Conservation (phyloP, 164 flowering plant genomes). For the Saururus chinensis region DNA sequence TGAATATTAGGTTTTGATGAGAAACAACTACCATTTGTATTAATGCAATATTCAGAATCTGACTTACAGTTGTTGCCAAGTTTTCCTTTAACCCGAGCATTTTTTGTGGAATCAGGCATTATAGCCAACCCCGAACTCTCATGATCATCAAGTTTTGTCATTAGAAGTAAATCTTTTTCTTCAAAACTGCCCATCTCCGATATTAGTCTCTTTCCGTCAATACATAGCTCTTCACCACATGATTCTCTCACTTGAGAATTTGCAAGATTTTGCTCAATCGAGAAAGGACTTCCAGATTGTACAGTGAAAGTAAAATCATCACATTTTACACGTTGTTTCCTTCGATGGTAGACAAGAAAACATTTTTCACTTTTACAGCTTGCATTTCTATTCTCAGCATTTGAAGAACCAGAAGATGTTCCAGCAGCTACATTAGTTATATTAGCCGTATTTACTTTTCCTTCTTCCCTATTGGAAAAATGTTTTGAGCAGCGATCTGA, state of each 20-base stretch:
- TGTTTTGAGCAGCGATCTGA: constrained; percentile 18
- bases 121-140: constrained; percentile 4
- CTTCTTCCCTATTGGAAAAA: constrained; percentile 9
- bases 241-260: constrained; percentile 11
- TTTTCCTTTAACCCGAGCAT: constrained; percentile 15
- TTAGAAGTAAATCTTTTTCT: constrained; percentile 7
- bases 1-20: constrained; percentile 57
- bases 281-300: constrained; percentile 25
- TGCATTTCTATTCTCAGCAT: constrained; percentile 22
- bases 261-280: constrained; percentile 8
- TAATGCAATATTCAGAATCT: constrained; percentile 15
- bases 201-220: neutral
- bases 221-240: constrained; percentile 7
- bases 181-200: neutral
- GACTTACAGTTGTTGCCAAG: constrained; percentile 13
- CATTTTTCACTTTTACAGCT: constrained; percentile 18
- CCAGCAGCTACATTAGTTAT: constrained; percentile 10
- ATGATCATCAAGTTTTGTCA: neutral
- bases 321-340: constrained; percentile 25
- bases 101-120: constrained; percentile 12
- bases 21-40: constrained; percentile 49
- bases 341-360: constrained; percentile 43
- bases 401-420: constrained; percentile 27
- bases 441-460: constrained; percentile 9
- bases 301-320: constrained; percentile 22